Base-by-base conservation (phyloP, 176 grass and related monocot genomes). In the Paspalum vaginatum region DNA sequence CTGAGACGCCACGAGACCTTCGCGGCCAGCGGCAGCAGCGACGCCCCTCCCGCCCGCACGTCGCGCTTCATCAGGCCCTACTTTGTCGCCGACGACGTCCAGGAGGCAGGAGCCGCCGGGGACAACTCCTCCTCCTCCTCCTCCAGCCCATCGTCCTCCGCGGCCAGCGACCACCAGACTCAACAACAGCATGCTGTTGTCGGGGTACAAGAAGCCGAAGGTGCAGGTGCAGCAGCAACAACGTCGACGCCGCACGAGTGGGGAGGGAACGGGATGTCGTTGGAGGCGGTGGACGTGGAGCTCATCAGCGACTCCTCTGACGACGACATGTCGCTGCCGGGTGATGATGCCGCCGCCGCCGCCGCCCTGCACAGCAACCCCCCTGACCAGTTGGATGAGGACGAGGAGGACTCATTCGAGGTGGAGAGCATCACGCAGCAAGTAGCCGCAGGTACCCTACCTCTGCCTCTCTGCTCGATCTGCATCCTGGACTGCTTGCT, bases 1-100 rank as follows among this genome's bases (percentile, higher is more conserved):
- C 83, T 88, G 44, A 77, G 64, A 53, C 81, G 92, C 27, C 88
- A 94, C 8, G 79, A 81, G 76, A 94, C 88, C 80, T 94, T 94
- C 85, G 83, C 85, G 4, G 54, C 72, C 4, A 80, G 69, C 2
- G 49, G 56, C 1, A 27, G 61, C 4, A 78, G 71, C 5, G 46
- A 60, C 1, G 25, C 66, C 43, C 77, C 87, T 5, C 63, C 61
- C 18, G 16, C 17, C 55, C 65, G 43, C 0, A 8, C 72, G 7
- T 84, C 87, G 7, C 81, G 87, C 40, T 76, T 90, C 69, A 81
- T 90, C 69, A 81, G 67, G 54, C 88, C 88, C 47, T 90, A 80
- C 66, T 83, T 93, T 8, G 65, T 76, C 48, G 45, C 85, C 10
- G 79, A 87, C 52, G 75, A 87, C 52, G 75, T 71, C n/a, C 26